Percentiles rank a stretch among this genome's conserved stretches.
Evolutionary conservation across 805 yeast species (phyloP).

Genomic region (Blastobotrys chiropterorum): DNA sequence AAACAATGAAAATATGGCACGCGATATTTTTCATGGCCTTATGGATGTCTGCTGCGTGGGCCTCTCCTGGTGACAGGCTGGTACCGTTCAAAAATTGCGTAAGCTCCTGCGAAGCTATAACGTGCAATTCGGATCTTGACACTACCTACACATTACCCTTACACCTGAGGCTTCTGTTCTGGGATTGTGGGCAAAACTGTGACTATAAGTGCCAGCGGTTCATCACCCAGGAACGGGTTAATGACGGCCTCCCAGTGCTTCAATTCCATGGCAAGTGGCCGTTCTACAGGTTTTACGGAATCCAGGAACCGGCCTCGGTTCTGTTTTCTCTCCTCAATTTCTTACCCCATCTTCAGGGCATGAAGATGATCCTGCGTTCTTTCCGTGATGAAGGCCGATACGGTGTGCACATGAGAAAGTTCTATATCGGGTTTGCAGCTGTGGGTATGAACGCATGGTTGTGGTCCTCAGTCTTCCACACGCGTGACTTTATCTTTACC

Average conservation of each 20-base stretch:
- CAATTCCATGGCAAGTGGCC: constrained; percentile 99
- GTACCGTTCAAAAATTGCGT: neutral
- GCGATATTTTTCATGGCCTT: neutral
- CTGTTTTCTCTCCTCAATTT: constrained; percentile 70
- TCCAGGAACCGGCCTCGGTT: constrained; percentile 80
- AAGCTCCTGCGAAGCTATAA: neutral
- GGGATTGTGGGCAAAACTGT: constrained; percentile 79
- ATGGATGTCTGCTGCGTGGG: neutral
- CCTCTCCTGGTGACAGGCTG: neutral
- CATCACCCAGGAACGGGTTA: constrained; percentile 52
- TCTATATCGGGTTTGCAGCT: constrained; percentile 45
- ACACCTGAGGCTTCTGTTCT: constrained; percentile 44
- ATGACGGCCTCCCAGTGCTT: constrained; percentile 45
- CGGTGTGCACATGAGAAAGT: constrained; percentile 21
- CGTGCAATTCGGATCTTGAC: neutral
- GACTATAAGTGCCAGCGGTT: constrained; percentile 89
- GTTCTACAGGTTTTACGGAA: constrained; percentile 64
- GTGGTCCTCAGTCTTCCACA: constrained; percentile 78
- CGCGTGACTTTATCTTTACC: constrained; percentile 72
- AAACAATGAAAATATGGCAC: neutral
- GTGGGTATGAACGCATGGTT: constrained; percentile 85
- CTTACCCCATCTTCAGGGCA: constrained; percentile 50
- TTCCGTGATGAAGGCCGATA: constrained; percentile 6
- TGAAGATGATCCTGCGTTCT: constrained; percentile 33
- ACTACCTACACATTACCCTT: constrained; percentile 28